Base-by-base conservation (phyloP, 345 rosid genomes). In the rapeseed (Brassica napus) region DNA sequence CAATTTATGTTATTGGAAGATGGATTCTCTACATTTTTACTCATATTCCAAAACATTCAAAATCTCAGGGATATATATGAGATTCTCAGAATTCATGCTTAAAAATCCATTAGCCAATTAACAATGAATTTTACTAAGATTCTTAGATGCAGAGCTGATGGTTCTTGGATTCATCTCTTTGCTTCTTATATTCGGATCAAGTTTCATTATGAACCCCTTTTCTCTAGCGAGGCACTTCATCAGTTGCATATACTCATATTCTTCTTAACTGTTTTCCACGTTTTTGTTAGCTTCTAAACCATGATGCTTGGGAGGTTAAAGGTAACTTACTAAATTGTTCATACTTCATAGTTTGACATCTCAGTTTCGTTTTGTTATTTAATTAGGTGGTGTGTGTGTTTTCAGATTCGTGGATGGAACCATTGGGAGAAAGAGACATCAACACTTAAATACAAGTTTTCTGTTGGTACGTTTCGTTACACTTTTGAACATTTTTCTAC, bases 291-390 rank as follows among this genome's bases (percentile, higher is more conserved):
- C 76, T 76, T 85, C 54, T 69, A 84, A 44, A 96, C 98, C 3
- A 92, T 96, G 99, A 78, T 86, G 89, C 97, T 96, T 15, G 97
- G 97, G 62, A 87, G 98, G 71, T 85, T 96, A 64, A 93, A 96
- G 99, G 99, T 93, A 28, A 69, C 39, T 71, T 31, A 0, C 2
- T 16, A 73, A 24, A 32, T 11, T 1, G 10, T 55, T 16, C 21
- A 8, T 15, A 54, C 24, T 54, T 54, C 16, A 6, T 54, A 54
- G 59, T 54, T 15, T 34, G 1, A 11, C 47, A 66, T 73, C 26
- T 55, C 31, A 11, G 44, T n/a, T 32, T 65, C 6, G 61, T 67
- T 47, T n/a, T 39, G 35, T 55, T 2, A 47, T 76, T 65, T 62
- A 47, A 69, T 8, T n/a, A 14, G 18, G 57, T 14, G 57, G 57